Percentiles rank a stretch among this genome's conserved stretches.
These are phyloP conservation scores for Penicillium atrosanguineum DNA, from an alignment of 495 filamentous ascomycete species.

Conservation along the genomic window DNA sequence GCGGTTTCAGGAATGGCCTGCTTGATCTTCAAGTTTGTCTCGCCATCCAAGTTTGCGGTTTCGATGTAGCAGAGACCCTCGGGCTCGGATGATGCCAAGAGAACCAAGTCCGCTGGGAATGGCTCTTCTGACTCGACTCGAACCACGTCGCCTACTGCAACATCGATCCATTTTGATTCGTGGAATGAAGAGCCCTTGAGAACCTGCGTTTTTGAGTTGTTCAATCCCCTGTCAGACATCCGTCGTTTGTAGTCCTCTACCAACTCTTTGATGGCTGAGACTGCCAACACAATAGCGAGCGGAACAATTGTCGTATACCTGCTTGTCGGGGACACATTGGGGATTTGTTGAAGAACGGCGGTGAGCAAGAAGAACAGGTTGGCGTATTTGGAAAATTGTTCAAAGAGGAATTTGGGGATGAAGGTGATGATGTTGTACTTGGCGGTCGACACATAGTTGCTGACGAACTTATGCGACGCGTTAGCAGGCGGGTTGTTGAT, in stretches of 20 bases:
- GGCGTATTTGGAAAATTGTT: conserved; percentile 99
- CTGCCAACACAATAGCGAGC: conserved; percentile 79
- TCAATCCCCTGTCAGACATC: conserved; percentile 80
- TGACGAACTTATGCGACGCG: conserved; percentile 77
- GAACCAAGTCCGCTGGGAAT: conserved; percentile 90
- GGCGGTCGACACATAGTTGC: conserved; percentile 95
- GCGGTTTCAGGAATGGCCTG: conserved; percentile 95
- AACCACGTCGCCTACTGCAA: conserved; percentile 90
- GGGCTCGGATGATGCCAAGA: conserved; percentile 92
- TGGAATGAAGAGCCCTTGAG: conserved; percentile 82
- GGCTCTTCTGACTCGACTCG: conserved; percentile 94
- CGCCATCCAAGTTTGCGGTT: conserved; percentile 96
- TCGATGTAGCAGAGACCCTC: conserved; percentile 99
- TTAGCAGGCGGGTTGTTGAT: conserved; percentile 98
- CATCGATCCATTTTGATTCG: conserved; percentile 88
- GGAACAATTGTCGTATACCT: conserved; percentile 94
- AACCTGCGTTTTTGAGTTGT: conserved; percentile 82
- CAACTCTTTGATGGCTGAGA: conserved; percentile 92
- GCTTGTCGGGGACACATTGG: conserved; percentile 91
- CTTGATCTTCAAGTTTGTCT: conserved; percentile 99
- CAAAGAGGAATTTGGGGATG: conserved; percentile 94
- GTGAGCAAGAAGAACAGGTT: conserved; percentile 99
- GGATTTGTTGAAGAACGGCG: conserved; percentile 92
- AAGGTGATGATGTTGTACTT: conserved; percentile 98
- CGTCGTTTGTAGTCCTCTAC: conserved; percentile 93